Evolutionary conservation across 306 rosid genomes (phyloP).

Genomic region (Abrus precatorius): DNA sequence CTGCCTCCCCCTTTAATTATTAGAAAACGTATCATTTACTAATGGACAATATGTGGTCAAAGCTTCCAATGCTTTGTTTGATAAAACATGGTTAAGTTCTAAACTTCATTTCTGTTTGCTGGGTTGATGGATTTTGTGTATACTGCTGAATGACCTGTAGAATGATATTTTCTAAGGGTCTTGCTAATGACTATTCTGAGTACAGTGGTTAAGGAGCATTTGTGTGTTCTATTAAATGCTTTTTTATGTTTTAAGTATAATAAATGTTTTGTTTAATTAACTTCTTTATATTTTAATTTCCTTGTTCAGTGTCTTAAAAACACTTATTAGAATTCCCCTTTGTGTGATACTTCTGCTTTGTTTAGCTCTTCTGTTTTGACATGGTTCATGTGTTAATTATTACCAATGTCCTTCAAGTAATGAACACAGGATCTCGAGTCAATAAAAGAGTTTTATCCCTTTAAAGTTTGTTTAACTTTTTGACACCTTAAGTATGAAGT

Average conservation of each 20-base stretch:
- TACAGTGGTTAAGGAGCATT: not conserved
- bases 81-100: not conserved
- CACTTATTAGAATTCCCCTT: not conserved
- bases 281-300: not conserved
- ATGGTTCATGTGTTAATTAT: not conserved
- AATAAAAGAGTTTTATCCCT: not conserved
- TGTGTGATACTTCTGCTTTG: conserved; percentile 16
- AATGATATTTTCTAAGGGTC: conserved; percentile 3
- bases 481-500: not conserved
- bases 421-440: not conserved
- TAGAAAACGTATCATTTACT: conserved; percentile 13
- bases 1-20: not conserved
- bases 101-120: conserved; percentile 25
- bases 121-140: conserved; percentile 4
- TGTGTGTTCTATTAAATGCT: not conserved
- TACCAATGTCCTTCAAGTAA: not conserved
- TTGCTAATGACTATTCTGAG: not conserved
- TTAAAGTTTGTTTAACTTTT: not conserved
- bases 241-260: not conserved
- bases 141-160: not conserved
- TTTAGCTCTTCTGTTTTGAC: conserved; percentile 2
- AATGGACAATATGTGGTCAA: conserved; percentile 7
- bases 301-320: not conserved
- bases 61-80: not conserved
- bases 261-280: not conserved